phyloP scores from a whole-genome alignment of 345 rosid genomes.

The Rubroshorea leprosula region DNA sequence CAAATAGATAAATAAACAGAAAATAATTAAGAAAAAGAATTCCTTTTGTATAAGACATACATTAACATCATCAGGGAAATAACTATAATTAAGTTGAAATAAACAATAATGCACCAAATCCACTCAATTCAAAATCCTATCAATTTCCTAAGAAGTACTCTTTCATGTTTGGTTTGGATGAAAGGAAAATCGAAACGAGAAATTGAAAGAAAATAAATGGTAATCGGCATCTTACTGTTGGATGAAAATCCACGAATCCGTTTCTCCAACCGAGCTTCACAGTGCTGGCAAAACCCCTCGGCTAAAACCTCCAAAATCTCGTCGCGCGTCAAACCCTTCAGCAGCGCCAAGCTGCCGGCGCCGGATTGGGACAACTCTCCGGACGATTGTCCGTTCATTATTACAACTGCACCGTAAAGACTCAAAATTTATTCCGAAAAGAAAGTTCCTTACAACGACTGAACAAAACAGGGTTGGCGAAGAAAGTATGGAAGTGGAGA shows the following conservation, averaged over 20 bases:
- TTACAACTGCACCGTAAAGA: neutral
- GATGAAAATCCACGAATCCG: conserved; percentile 10
- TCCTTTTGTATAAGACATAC: too few species aligned
- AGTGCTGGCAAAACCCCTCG: conserved; percentile 28
- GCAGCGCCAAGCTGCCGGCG: neutral
- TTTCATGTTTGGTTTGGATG: neutral
- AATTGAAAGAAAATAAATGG: neutral
- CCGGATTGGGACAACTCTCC: neutral
- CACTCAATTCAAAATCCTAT: neutral
- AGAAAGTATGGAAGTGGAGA: too few species aligned
- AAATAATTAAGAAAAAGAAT: too few species aligned
- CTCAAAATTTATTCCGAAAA: neutral
- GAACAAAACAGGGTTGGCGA: too few species aligned
- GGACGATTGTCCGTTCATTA: neutral
- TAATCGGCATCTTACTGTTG: conserved; percentile 10
- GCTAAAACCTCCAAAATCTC: conserved; percentile 27
- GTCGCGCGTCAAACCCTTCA: conserved; percentile 15
- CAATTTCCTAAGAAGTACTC: neutral
- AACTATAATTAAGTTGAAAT: too few species aligned
- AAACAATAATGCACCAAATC: neutral
- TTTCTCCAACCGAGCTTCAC: conserved; percentile 13
- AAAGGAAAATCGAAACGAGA: neutral
- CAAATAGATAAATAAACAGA: too few species aligned
- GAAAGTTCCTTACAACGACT: too few species aligned
- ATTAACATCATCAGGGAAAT: neutral